These are phyloP conservation scores for Podospora sp. DNA, from an alignment of 495 filamentous ascomycete genomes.

Conservation along the genomic window DNA sequence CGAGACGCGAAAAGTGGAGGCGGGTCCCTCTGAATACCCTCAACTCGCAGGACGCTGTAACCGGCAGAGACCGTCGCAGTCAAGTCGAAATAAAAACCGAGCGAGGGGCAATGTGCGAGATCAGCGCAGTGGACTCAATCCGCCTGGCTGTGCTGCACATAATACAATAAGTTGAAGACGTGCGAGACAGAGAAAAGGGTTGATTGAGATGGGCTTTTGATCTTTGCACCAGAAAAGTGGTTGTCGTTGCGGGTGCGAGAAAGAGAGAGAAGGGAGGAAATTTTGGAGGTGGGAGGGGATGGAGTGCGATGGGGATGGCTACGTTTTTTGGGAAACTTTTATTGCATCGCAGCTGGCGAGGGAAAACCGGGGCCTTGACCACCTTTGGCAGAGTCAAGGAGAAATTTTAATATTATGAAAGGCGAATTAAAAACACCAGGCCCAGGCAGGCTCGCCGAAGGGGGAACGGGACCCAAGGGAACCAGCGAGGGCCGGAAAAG, in stretches of 20 bases:
- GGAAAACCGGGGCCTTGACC: constrained; percentile 53
- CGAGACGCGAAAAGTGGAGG: constrained; percentile 26
- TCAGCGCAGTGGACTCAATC: constrained; percentile 31
- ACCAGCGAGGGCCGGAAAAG: constrained; percentile 6
- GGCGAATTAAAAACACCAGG: constrained; percentile 52
- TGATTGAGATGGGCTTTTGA: constrained; percentile 54
- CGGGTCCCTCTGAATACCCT: constrained; percentile 49
- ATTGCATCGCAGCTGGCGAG: constrained; percentile 46
- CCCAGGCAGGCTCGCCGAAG: constrained; percentile 19
- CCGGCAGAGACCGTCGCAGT: constrained; percentile 19
- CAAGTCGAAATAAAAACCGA: constrained; percentile 29
- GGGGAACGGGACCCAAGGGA: constrained; percentile 15
- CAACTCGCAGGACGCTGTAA: constrained; percentile 32
- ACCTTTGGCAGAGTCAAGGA: constrained; percentile 43
- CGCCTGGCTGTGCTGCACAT: constrained; percentile 32
- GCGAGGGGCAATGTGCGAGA: constrained; percentile 23
- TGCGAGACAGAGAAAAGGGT: constrained; percentile 32
- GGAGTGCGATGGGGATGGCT: constrained; percentile 50
- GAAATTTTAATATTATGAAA: constrained; percentile 49
- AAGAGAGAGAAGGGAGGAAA: constrained; percentile 53
- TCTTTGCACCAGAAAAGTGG: constrained; percentile 39
- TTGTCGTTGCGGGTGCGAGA: constrained; percentile 51
- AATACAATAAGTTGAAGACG: constrained; percentile 36
- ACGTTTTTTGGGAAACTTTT: constrained; percentile 40
- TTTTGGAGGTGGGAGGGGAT: constrained; percentile 37